Conservation (phyloP, 441 rosid species). For the Oxalis stricta region DNA sequence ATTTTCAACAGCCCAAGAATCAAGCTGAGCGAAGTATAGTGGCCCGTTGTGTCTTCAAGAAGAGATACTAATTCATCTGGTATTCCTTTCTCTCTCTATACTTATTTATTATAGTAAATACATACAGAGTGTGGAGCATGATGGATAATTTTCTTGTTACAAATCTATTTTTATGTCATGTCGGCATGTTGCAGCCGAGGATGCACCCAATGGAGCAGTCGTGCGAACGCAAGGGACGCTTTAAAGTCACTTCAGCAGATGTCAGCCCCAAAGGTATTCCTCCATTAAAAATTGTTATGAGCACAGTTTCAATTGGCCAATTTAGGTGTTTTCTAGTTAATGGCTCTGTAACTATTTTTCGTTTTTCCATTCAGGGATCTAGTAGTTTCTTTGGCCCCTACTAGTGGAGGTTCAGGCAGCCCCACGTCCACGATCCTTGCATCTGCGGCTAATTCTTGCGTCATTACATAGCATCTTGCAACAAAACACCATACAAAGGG, state of each 20-base stretch:
- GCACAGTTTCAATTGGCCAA: neutral
- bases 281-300: slow-evolving; percentile 6
- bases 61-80: slow-evolving; percentile 54
- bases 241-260: slow-evolving; percentile 84
- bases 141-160: slow-evolving; percentile 6
- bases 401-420: slow-evolving; percentile 36
- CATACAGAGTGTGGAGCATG: too few relatives aligned
- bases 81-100: slow-evolving; percentile 13
- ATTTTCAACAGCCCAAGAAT: slow-evolving; percentile 43
- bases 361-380: slow-evolving; percentile 48
- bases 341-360: slow-evolving; percentile 27
- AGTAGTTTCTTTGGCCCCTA: slow-evolving; percentile 32
- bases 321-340: slow-evolving; percentile 20
- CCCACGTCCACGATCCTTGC: slow-evolving; percentile 26
- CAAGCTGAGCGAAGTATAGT: slow-evolving; percentile 63
- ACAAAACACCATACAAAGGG: slow-evolving; percentile 75
- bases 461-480: slow-evolving; percentile 72
- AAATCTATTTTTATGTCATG: neutral
- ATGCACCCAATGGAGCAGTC: slow-evolving; percentile 63
- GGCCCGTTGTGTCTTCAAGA: slow-evolving; percentile 53
- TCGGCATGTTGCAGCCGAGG: slow-evolving; percentile 38
- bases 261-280: slow-evolving; percentile 74
- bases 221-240: slow-evolving; percentile 76
- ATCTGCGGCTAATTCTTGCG: slow-evolving; percentile 47
- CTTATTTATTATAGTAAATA: neutral